Conservation (phyloP, 345 rosid species). For the Angophora floribunda region DNA sequence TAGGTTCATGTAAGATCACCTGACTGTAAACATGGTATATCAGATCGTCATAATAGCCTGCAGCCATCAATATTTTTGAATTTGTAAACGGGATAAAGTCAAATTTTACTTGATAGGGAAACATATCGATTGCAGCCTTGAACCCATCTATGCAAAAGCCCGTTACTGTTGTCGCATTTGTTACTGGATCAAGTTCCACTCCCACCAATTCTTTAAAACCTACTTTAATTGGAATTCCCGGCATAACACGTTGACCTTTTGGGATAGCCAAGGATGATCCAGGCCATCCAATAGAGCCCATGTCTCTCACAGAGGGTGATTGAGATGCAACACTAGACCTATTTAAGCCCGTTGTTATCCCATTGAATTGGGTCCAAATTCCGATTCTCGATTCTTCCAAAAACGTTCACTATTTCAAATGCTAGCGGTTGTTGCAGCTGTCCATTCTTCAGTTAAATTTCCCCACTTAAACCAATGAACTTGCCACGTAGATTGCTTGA, state of each 20-base stretch:
- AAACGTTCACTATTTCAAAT: slow-evolving; percentile 26
- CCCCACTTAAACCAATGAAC: slow-evolving; percentile 26
- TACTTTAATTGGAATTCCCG: not conserved
- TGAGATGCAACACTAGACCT: not conserved
- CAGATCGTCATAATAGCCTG: not conserved
- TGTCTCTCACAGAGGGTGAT: not conserved
- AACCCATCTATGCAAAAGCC: not conserved
- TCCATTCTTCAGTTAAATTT: slow-evolving; percentile 18
- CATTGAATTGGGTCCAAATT: slow-evolving; percentile 14
- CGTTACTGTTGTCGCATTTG: not conserved
- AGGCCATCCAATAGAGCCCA: not conserved
- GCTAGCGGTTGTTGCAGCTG: slow-evolving; percentile 8
- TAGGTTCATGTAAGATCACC: not conserved
- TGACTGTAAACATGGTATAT: not conserved
- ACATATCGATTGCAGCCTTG: not conserved
- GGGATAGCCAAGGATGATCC: not conserved
- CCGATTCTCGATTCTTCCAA: slow-evolving; percentile 12
- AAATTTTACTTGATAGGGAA: not conserved
- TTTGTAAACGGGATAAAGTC: not conserved
- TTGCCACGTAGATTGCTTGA: not conserved
- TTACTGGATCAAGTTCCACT: not conserved
- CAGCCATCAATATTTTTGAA: not conserved
- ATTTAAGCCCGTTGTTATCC: not conserved
- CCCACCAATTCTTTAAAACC: not conserved
- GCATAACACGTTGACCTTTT: not conserved